Percentiles rank a stretch among this genome's conserved stretches.
Conservation (phyloP, 192 early-diverging fungal species). For the Rhizoclosmatium globosum region DNA sequence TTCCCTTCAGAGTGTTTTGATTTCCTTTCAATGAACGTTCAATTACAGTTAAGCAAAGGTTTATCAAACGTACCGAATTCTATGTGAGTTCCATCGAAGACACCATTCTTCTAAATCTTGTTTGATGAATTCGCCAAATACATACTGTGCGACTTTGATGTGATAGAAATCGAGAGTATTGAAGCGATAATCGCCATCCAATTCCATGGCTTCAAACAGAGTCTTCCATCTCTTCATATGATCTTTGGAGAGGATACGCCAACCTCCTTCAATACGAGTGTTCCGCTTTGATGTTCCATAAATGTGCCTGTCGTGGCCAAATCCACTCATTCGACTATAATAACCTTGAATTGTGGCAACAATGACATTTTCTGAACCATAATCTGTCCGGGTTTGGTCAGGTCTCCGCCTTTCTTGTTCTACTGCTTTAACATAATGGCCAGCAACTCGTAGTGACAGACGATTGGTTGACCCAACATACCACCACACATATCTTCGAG, state of each 20-base stretch:
- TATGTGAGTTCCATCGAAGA: neutral
- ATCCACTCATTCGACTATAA: neutral
- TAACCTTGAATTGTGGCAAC: neutral
- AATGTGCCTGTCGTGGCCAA: neutral
- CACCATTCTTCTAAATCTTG: neutral
- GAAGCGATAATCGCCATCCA: neutral
- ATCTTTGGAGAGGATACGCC: neutral
- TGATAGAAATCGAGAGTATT: neutral
- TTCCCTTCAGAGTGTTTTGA: too few species aligned
- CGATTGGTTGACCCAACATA: neutral
- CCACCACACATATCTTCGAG: neutral
- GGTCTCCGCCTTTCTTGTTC: neutral
- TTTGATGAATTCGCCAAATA: neutral
- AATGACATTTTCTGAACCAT: neutral
- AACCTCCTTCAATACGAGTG: neutral
- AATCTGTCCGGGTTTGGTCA: neutral
- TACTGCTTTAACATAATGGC: neutral
- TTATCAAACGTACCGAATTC: neutral
- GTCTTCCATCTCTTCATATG: neutral
- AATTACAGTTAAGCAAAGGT: too few species aligned
- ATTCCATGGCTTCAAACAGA: neutral
- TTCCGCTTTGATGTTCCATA: neutral
- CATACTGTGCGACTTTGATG: neutral
- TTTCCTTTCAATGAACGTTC: too few species aligned
- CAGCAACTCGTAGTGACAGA: neutral